Conservation (phyloP, 129 eudicot species). For the Pittosporum tobira region DNA sequence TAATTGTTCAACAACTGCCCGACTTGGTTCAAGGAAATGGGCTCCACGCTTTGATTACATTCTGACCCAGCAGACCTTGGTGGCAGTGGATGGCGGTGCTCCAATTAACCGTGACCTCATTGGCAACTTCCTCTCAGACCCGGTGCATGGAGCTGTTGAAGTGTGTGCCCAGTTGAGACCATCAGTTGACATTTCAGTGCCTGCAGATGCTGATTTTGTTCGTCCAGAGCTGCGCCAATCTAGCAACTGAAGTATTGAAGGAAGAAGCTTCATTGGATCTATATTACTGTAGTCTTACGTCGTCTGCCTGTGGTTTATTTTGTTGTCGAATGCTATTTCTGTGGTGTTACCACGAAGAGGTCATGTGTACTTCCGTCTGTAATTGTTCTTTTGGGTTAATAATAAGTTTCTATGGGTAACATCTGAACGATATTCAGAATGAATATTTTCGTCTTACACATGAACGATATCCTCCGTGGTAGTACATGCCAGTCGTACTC, state of each 20-base stretch:
- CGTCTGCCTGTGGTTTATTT: background rate
- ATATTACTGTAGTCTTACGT: background rate
- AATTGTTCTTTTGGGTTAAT: too few species aligned
- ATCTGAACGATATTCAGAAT: too few species aligned
- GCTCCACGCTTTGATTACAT: conserved; percentile 93
- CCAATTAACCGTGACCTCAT: conserved; percentile 77
- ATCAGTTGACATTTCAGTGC: conserved; percentile 83
- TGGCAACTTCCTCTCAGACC: conserved; percentile 84
- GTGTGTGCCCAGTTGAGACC: conserved; percentile 98
- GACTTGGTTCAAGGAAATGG: conserved; percentile 97
- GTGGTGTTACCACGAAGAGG: background rate
- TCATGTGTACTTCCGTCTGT: conserved; percentile 3
- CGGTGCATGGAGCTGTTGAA: conserved; percentile 82
- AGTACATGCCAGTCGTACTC: too few species aligned
- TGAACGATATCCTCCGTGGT: too few species aligned
- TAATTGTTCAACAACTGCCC: conserved; percentile 92
- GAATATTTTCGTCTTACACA: too few species aligned
- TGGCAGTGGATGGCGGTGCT: conserved; percentile 63
- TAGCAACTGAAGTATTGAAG: conserved; percentile 21
- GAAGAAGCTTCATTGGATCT: background rate
- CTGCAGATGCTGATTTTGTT: conserved; percentile 91
- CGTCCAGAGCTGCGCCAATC: conserved; percentile 86
- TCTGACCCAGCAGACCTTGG: conserved; percentile 89
- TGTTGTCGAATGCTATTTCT: background rate
- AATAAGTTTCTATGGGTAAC: too few species aligned